These are phyloP conservation scores for Hygrophorus russula DNA, from an alignment of 768 basidiomycete genomes.

Conservation along the genomic window DNA sequence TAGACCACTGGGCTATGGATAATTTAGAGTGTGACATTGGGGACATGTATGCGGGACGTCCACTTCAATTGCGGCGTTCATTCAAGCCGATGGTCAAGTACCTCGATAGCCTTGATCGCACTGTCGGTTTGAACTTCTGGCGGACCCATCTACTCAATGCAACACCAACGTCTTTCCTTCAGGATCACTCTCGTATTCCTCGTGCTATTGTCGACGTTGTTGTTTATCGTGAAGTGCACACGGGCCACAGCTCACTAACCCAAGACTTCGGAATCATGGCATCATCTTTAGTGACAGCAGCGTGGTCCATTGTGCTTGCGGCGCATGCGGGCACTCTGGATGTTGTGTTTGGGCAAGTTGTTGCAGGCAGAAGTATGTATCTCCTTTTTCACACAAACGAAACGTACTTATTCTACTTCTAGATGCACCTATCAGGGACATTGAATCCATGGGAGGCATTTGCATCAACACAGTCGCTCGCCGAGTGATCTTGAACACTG, in stretches of 20 bases:
- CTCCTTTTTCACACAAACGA: neutral
- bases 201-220: slow-evolving; percentile 1
- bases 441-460: neutral
- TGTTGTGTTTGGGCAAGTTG: slow-evolving; percentile 1
- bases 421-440: slow-evolving; percentile 2
- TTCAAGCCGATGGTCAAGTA: slow-evolving; percentile 2
- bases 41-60: neutral
- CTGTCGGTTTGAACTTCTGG: slow-evolving; percentile 1
- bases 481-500: slow-evolving; percentile 1
- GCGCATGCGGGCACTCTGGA: neutral
- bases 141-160: neutral
- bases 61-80: slow-evolving; percentile 1
- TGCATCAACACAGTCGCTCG: slow-evolving; percentile 1
- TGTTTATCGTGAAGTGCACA: neutral
- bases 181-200: neutral
- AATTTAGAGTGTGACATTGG: neutral
- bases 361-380: neutral
- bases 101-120: neutral
- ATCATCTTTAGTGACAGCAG: slow-evolving; percentile 1
- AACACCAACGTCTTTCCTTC: slow-evolving; percentile 1
- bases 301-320: slow-evolving; percentile 1
- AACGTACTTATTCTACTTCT: neutral
- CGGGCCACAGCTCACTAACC: neutral
- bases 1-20: slow-evolving; percentile 1
- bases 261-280: neutral